Evolutionary conservation across 495 filamentous ascomycete species (phyloP).

Genomic region (Daldinia vernicosa): DNA sequence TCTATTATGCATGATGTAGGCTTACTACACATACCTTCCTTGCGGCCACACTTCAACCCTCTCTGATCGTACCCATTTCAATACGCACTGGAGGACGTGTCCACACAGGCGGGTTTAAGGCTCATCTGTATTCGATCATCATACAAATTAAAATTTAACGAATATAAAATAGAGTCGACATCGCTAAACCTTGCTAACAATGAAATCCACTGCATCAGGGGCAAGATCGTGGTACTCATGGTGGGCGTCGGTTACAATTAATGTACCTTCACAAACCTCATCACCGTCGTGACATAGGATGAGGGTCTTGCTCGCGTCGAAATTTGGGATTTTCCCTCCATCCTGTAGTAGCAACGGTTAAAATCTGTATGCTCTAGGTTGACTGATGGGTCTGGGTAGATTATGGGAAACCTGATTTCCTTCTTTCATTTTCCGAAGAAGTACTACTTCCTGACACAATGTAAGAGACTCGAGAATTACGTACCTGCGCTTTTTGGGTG

Average conservation of each 20-base stretch:
- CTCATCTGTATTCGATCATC: no score
- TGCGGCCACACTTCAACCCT: neutral
- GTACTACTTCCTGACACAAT: neutral
- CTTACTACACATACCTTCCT: neutral
- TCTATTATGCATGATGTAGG: neutral
- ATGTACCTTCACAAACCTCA: constrained; percentile 60
- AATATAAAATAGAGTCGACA: neutral
- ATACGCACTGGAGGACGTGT: no score
- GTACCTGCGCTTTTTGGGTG: constrained; percentile 59
- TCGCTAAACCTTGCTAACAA: constrained; percentile 40
- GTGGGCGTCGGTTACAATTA: constrained; percentile 60
- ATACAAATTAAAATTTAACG: no score
- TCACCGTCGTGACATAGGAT: constrained; percentile 64
- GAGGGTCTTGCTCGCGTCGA: constrained; percentile 53
- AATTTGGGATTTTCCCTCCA: constrained; percentile 56
- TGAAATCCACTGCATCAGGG: constrained; percentile 47
- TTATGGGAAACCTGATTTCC: neutral
- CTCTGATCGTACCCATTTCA: neutral
- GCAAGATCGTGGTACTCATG: constrained; percentile 53
- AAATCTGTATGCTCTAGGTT: neutral
- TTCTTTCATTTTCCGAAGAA: neutral
- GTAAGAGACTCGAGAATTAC: neutral
- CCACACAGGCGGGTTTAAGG: no score
- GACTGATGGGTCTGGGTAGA: neutral
- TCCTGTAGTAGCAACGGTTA: constrained; percentile 43